Conservation (phyloP, 1,139 yeast species). For the Hyphopichia pseudoburtonii region DNA sequence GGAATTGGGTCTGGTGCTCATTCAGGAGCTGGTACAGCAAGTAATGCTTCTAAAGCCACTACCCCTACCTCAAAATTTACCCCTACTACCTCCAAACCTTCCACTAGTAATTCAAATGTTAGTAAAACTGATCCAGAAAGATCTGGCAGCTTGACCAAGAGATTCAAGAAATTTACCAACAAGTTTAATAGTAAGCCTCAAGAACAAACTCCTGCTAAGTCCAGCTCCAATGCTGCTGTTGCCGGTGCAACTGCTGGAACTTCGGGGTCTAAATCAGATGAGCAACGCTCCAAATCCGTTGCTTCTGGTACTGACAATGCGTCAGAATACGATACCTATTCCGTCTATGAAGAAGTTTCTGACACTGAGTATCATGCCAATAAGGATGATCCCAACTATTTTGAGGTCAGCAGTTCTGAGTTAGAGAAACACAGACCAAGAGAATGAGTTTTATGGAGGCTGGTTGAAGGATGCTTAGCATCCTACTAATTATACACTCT, state of each 20-base stretch:
- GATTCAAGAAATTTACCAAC: slow-evolving; percentile 23
- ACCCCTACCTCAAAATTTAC: no score
- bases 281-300: slow-evolving; percentile 11
- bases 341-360: slow-evolving; percentile 53
- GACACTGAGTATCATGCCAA: slow-evolving; percentile 47
- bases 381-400: slow-evolving; percentile 49
- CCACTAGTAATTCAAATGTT: background rate
- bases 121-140: slow-evolving; percentile 8
- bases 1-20: slow-evolving; percentile 7
- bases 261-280: slow-evolving; percentile 11
- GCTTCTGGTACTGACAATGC: slow-evolving; percentile 7
- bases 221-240: background rate
- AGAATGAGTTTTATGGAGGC: slow-evolving; percentile 1
- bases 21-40: slow-evolving; percentile 8
- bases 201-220: background rate
- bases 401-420: slow-evolving; percentile 43
- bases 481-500: no score
- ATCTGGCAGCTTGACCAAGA: slow-evolving; percentile 19
- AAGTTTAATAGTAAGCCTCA: slow-evolving; percentile 14
- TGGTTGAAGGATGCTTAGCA: no score
- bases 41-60: slow-evolving; percentile 8
- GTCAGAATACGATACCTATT: slow-evolving; percentile 32
- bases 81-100: no score
- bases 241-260: no score
- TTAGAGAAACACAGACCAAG: slow-evolving; percentile 25